A percentile compares a stretch with the other conserved stretches of the same genome.
Conservation (phyloP, 176 grass and related monocot genomes). For the Stipa capillata region DNA sequence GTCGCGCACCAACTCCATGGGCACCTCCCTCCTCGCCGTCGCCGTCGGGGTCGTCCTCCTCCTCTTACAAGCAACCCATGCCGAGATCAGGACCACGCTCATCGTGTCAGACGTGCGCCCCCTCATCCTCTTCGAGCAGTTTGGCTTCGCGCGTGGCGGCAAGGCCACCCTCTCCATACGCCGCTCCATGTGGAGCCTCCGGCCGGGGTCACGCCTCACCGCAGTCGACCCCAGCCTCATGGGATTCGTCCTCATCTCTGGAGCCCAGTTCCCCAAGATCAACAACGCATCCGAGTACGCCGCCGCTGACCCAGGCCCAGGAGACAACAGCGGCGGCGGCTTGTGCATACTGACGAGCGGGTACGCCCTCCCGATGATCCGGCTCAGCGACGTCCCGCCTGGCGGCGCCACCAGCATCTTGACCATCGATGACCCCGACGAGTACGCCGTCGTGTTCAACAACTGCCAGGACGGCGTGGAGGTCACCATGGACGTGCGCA, state of each 20-base stretch:
- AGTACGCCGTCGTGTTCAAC: conserved; percentile 62
- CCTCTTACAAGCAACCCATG: not conserved
- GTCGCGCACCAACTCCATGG: conserved; percentile 17
- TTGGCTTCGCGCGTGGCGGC: conserved; percentile 48
- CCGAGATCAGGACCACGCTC: conserved; percentile 39
- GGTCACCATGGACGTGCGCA: conserved; percentile 60
- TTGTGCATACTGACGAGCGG: conserved; percentile 57
- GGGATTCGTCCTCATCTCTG: conserved; percentile 62
- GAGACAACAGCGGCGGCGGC: not conserved
- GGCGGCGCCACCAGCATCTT: conserved; percentile 20
- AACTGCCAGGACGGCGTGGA: conserved; percentile 43
- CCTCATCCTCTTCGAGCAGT: conserved; percentile 67
- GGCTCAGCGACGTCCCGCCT: conserved; percentile 32
- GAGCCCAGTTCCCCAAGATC: conserved; percentile 17
- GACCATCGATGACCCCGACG: conserved; percentile 17
- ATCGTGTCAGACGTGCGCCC: conserved; percentile 37
- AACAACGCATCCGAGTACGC: conserved; percentile 40
- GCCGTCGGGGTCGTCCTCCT: not conserved
- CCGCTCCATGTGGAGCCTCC: conserved; percentile 25
- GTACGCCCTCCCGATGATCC: conserved; percentile 35
- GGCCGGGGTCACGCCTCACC: not conserved
- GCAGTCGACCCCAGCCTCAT: conserved; percentile 29
- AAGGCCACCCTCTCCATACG: conserved; percentile 36
- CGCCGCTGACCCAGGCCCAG: conserved; percentile 2
- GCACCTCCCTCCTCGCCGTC: not conserved